Conservation (phyloP, 2,329 filamentous ascomycete species). For the Ophiognomonia clavigignenti-juglandacearum region DNA sequence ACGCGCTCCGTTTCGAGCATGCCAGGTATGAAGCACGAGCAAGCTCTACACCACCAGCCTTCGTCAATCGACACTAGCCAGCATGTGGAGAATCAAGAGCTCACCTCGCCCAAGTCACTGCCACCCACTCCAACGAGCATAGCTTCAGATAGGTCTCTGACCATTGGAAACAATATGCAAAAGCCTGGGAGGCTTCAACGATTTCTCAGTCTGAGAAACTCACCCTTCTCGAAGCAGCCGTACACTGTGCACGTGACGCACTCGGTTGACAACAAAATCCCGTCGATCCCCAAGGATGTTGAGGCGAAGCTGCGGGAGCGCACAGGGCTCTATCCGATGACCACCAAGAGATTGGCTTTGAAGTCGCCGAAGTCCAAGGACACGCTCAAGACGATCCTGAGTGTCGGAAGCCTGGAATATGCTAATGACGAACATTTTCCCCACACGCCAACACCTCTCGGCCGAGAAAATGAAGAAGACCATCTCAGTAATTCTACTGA, state of each 20-base stretch:
- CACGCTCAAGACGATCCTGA: slow-evolving; percentile 45
- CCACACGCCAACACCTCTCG: slow-evolving; percentile 9
- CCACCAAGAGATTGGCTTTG: slow-evolving; percentile 31
- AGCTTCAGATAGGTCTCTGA: slow-evolving; percentile 25
- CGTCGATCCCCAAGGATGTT: slow-evolving; percentile 30
- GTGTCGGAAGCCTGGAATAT: slow-evolving; percentile 40
- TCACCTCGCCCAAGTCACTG: slow-evolving; percentile 20
- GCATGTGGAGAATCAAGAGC: slow-evolving; percentile 12
- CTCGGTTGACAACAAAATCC: slow-evolving; percentile 26
- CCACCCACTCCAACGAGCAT: slow-evolving; percentile 24
- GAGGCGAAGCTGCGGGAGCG: slow-evolving; percentile 32
- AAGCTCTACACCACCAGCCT: slow-evolving; percentile 18
- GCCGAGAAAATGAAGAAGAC: slow-evolving; percentile 7
- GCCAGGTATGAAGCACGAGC: slow-evolving; percentile 8
- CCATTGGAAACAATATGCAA: slow-evolving; percentile 29
- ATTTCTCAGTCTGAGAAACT: slow-evolving; percentile 32
- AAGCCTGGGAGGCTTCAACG: slow-evolving; percentile 35
- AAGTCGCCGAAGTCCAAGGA: slow-evolving; percentile 40
- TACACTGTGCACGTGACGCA: slow-evolving; percentile 29
- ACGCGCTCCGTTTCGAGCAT: slow-evolving; percentile 13
- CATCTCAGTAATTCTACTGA: background rate
- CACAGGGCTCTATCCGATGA: slow-evolving; percentile 27
- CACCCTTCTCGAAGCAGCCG: slow-evolving; percentile 23
- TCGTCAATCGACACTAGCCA: slow-evolving; percentile 18
- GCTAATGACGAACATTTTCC: slow-evolving; percentile 21